Base-by-base conservation (phyloP, 768 basidiomycete genomes). In the Boletus rex-veris region DNA sequence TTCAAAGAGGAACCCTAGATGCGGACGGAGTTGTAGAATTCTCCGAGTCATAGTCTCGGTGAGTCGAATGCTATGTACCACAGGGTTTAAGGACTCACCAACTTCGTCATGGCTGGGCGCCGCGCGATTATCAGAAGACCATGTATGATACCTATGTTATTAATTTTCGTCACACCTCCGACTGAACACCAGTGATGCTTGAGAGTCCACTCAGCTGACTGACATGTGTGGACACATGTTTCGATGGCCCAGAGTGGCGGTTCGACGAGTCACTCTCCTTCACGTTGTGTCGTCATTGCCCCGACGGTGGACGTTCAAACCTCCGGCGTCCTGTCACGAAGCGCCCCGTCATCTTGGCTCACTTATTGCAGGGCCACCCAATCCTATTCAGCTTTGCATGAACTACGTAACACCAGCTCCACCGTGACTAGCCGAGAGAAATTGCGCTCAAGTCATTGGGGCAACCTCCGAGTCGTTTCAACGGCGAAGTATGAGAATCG, bases 11-110 rank as follows among this genome's bases (percentile, higher is more conserved):
- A 45, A 72, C 70, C 55, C 53, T 76, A 16, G 78, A 78, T 53
- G 71, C 71, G 6, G 56, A 64, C 37, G 85, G 83, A 2, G 79
- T 80, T 2, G 73, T 88, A 7, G 86, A 88, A 58, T 81, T 81
- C 53, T 57, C 70, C 16, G 74, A 74, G 12, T 44, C n/a, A 21
- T 63, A 21, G 64, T 36, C 7, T 9, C 12, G 26, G 64, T 65
- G 40, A 54, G 60, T 43, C 14, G 5, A 45, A 38, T 28, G 28
- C 19, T 18, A 3, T 28, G 6, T 7, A 2, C 18, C 10, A 9
- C 19, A 35, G 24, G 0, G 5, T 30, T 8, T n/a, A 10, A 45
- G 21, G n/a, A 9, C 38, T 58, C 18, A 49, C 15, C 21, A 24
- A 12, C 28, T 42, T 30, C 11, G 12, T 21, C 9, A 38, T 42